These are phyloP conservation scores for Lentinus brumalis DNA, from an alignment of 768 basidiomycete genomes.

Conservation along the genomic window DNA sequence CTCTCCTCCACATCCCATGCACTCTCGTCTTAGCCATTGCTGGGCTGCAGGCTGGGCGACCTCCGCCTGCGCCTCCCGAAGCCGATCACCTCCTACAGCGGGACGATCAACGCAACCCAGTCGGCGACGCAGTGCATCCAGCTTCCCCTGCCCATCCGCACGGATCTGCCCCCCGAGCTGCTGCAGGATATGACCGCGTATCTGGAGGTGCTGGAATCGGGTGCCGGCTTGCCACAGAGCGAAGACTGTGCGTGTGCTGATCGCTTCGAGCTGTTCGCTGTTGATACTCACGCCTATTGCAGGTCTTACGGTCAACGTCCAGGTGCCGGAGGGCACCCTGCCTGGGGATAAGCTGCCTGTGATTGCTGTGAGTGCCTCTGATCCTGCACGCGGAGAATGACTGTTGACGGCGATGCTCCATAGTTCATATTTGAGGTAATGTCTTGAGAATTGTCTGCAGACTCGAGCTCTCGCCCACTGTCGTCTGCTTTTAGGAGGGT, in stretches of 20 bases:
- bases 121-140: conserved; percentile 19
- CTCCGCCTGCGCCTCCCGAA: conserved; percentile 5
- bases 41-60: background rate
- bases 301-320: conserved; percentile 53
- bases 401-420: no score
- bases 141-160: background rate
- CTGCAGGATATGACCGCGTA: no score
- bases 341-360: conserved; percentile 49
- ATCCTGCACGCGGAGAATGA: no score
- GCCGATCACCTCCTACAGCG: background rate
- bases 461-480: no score
- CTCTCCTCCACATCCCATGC: background rate
- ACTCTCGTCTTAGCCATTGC: background rate
- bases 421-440: no score
- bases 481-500: no score
- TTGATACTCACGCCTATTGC: background rate
- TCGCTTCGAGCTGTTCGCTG: no score
- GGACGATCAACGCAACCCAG: background rate
- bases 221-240: background rate
- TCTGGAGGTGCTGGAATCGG: no score
- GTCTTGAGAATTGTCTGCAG: no score
- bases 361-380: conserved; percentile 43
- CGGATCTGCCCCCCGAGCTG: background rate
- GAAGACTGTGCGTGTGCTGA: conserved; percentile 2
- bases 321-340: conserved; percentile 25